These are phyloP conservation scores for Eutrema yunnanense DNA, from an alignment of 345 rosid genomes.

Conservation along the genomic window DNA sequence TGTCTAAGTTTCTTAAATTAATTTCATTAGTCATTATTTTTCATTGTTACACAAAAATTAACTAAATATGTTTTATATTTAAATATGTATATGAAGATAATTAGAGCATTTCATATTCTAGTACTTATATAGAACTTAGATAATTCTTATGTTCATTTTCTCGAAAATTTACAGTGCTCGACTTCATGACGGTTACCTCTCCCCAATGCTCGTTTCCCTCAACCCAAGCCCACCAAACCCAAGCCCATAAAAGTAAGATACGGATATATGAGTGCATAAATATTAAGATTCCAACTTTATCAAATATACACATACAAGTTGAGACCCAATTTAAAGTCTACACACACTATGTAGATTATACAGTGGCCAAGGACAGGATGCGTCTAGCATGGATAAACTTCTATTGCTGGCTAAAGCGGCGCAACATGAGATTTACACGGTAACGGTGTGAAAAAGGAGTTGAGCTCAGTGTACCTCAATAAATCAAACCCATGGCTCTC, in stretches of 20 bases:
- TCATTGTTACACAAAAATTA: too few relatives aligned
- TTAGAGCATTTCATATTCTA: too few relatives aligned
- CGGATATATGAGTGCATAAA: neutral
- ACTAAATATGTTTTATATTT: too few relatives aligned
- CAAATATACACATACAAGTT: constrained; percentile 16
- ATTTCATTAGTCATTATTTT: too few relatives aligned
- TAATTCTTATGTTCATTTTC: too few relatives aligned
- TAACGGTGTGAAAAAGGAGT: constrained; percentile 31
- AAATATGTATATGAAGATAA: too few relatives aligned
- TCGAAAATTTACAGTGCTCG: too few relatives aligned
- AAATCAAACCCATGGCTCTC: constrained; percentile 38
- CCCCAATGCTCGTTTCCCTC: neutral
- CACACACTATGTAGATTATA: neutral
- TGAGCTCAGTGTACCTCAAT: constrained; percentile 39
- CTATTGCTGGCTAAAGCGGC: neutral
- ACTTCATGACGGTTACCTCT: neutral
- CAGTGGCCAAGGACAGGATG: neutral
- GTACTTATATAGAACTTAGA: too few relatives aligned
- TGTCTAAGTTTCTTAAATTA: too few relatives aligned
- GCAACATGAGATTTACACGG: constrained; percentile 1
- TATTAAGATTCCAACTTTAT: constrained; percentile 8
- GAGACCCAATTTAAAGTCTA: neutral
- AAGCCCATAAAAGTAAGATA: neutral
- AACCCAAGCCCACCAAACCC: neutral
- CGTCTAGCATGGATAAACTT: neutral